Conservation (phyloP, 345 rosid genomes). For the Barbarea vulgaris region DNA sequence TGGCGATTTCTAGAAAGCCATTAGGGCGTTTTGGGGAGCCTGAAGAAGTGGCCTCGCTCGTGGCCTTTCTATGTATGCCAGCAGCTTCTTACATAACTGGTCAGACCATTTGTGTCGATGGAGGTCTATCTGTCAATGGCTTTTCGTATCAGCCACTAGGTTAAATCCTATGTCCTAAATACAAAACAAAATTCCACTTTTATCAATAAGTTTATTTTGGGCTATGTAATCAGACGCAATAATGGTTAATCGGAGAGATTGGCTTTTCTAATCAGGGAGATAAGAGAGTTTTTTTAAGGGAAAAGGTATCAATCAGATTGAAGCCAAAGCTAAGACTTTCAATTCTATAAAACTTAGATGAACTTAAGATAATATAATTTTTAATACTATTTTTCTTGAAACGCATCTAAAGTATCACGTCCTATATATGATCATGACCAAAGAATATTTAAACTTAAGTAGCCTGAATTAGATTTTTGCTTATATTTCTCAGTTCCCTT, state of each 20-base stretch:
- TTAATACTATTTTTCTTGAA: background rate
- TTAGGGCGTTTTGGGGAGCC: slow-evolving; percentile 54
- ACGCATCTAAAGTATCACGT: background rate
- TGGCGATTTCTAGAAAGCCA: slow-evolving; percentile 44
- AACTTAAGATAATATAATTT: background rate
- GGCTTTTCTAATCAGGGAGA: too few relatives aligned
- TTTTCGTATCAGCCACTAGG: slow-evolving; percentile 36
- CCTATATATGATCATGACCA: too few relatives aligned
- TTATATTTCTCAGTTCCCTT: background rate
- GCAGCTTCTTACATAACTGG: slow-evolving; percentile 70
- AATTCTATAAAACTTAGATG: background rate
- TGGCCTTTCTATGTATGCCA: slow-evolving; percentile 62
- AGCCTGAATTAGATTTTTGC: background rate
- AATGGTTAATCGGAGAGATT: too few relatives aligned
- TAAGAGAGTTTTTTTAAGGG: background rate
- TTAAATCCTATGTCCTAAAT: slow-evolving; percentile 3
- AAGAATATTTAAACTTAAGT: background rate
- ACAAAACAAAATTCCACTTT: slow-evolving; percentile 1
- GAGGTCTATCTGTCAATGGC: slow-evolving; percentile 54
- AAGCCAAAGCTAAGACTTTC: background rate
- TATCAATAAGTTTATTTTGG: background rate
- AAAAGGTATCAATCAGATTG: background rate
- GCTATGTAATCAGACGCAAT: background rate
- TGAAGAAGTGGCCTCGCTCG: slow-evolving; percentile 55
- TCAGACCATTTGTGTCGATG: slow-evolving; percentile 60